Base-by-base conservation (phyloP, 2,329 filamentous ascomycete genomes). In the Teratosphaeria gauchensis region DNA sequence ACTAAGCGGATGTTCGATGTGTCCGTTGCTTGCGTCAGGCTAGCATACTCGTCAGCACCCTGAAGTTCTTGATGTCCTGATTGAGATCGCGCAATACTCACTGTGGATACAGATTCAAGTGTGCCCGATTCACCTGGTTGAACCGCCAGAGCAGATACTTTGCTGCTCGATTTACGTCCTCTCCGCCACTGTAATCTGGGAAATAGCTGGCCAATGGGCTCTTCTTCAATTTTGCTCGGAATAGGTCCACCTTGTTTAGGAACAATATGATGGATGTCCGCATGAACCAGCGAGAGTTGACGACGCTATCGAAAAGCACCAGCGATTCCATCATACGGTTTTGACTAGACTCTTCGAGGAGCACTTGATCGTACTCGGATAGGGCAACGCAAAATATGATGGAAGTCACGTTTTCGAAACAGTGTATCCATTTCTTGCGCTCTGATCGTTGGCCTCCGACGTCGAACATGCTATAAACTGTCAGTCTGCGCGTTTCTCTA, bases 261-360 rank as follows among this genome's bases (percentile, higher is more conserved):
- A 99, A 99, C 59, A 99, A 81, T 70, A 99, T 97, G 71, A 99
- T 99, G 72, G 92, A 96, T 12, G 94, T 99, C 67, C 94, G 83
- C 88, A 97, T 95, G 76, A 99, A 99, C 94, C 94, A 99, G 67
- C 94, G 83, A 33, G 94, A 97, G 76, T 99, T 99, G 66, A 99
- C 94, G 4, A 99, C 94, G 1, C 92, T 97, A 75, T 99, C 94
- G 73, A 99, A 99, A 4, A 99, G 82, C 16, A 97, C 84, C 56
- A 99, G 76, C 71, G 91, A 96, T 75, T 99, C 94, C 90, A 97
- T 96, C 94, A 99, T 99, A 63, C 94, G 94, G 74, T 99, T 99
- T 90, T 97, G 94, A 71, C 92, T 96, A 76, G 90, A 95, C 76
- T 97, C 94, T 76, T 99, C 94, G 48, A 99, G 80, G 57, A 99